Evolutionary conservation across 192 early-diverging fungal genomes (phyloP), one percentile per base, ranked within the genome.

Genomic region (Diversispora eburnea): DNA sequence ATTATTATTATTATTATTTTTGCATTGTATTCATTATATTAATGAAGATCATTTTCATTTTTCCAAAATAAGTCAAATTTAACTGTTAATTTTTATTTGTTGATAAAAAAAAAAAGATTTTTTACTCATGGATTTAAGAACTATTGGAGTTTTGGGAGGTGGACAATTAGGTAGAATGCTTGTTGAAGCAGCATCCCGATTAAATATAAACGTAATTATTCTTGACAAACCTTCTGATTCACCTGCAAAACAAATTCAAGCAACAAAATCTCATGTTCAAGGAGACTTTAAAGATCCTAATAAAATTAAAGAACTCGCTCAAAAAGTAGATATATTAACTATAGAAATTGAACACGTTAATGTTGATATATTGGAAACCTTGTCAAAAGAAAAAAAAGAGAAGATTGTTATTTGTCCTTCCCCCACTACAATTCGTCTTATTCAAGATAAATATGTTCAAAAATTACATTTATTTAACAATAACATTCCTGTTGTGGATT

Each of bases 141-240:
- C 75, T 66, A 77, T 87, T 52, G 86, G 86, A 67, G 80, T 87
- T 74, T 82, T 87, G 55, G 86, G 86, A 61, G 86, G 96, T 49
- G 98, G 98, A n/a, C 98, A 99, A 82, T 91, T 99, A 33, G 98
- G 98, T 8, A 88, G 97, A 78, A 99, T 99, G 98, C 83, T 96
- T 76, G 86, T 93, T 49, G 98, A 99, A 79, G 94, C 96, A 12
- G 98, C 95, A 3, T 92, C 91, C 76, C 88, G 96, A 12, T 88
- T 99, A 74, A 94, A 94, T 80, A 77, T 99, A 55, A 77, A 84
- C 8, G 90, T 98, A 62, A 84, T 83, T 22, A 88, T 98, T 69
- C 91, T 99, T 48, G 98, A 99, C 79, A 82, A 81, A 51, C 87
- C 84, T 15, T 69, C 68, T 19, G 85, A 91, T 76, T 85, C 95